These are phyloP conservation scores for Aspergillus conjunctus DNA, from an alignment of 495 filamentous ascomycete genomes.

Conservation along the genomic window DNA sequence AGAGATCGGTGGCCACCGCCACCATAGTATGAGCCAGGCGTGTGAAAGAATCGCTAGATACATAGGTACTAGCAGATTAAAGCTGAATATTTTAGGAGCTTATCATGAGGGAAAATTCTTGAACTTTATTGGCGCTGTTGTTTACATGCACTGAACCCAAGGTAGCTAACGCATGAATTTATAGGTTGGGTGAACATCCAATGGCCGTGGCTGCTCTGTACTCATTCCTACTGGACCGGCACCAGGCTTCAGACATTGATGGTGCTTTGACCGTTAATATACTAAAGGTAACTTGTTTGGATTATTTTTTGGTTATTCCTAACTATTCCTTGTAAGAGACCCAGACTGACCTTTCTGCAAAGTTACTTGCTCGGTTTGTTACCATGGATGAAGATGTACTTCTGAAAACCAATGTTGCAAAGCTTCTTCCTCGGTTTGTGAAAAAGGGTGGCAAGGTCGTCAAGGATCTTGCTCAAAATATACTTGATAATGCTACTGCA, in stretches of 20 bases:
- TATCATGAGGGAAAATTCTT: not conserved
- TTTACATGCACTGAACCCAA: not conserved
- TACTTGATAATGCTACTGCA: conserved; percentile 58
- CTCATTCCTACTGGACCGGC: conserved; percentile 66
- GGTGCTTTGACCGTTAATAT: conserved; percentile 64
- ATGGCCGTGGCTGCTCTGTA: conserved; percentile 58
- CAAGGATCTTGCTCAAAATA: conserved; percentile 58
- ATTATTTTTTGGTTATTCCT: not conserved
- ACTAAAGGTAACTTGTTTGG: conserved; percentile 51
- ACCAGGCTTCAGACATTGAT: conserved; percentile 65
- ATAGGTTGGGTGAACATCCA: conserved; percentile 59
- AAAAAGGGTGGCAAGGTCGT: conserved; percentile 67
- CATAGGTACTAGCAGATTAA: conserved; percentile 9
- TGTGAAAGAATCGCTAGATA: conserved; percentile 2
- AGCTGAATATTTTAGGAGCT: conserved; percentile 1
- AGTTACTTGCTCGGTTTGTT: conserved; percentile 65
- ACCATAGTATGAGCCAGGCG: not conserved
- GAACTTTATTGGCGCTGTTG: not conserved
- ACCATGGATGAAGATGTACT: conserved; percentile 64
- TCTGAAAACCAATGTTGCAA: conserved; percentile 67
- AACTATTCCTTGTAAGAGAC: not conserved
- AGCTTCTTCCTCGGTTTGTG: conserved; percentile 60
- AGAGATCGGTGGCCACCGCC: not conserved
- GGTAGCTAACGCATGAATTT: conserved; percentile 33
- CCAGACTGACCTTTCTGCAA: conserved; percentile 19